phyloP scores from a whole-genome alignment of 2,329 filamentous ascomycete genomes.

The Beauveria medogensis region DNA sequence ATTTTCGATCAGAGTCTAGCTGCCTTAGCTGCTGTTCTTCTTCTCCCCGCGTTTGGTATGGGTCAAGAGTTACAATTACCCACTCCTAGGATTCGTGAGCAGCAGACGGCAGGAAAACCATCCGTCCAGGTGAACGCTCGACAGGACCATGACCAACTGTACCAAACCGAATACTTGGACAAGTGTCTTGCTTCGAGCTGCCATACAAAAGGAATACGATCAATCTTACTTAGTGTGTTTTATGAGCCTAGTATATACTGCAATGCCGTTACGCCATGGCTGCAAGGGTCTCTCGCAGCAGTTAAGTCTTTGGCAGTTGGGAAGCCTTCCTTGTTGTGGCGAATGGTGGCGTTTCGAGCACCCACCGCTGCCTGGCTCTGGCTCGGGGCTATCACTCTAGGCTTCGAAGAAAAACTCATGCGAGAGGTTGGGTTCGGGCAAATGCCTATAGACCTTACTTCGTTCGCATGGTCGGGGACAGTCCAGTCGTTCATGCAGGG shows the following conservation, averaged over 20 bases:
- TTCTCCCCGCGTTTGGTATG: not conserved
- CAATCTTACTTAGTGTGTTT: conserved; percentile 21
- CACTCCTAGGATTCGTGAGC: not conserved
- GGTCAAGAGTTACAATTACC: not conserved
- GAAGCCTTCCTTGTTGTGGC: conserved; percentile 14
- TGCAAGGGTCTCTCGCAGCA: conserved; percentile 20
- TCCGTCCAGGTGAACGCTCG: not conserved
- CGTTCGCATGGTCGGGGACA: conserved; percentile 22
- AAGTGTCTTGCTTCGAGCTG: conserved; percentile 21
- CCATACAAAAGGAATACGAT: conserved; percentile 16
- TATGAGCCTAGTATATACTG: conserved; percentile 21
- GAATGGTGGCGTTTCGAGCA: conserved; percentile 18
- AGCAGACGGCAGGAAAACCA: not conserved
- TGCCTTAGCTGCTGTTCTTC: not conserved
- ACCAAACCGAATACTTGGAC: conserved; percentile 8
- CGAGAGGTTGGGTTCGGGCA: conserved; percentile 17
- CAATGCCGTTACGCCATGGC: conserved; percentile 22
- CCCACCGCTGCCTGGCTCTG: conserved; percentile 15
- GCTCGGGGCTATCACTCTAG: conserved; percentile 19
- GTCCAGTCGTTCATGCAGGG: conserved; percentile 21
- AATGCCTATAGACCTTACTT: conserved; percentile 20
- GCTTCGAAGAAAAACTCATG: conserved; percentile 14
- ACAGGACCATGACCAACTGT: not conserved
- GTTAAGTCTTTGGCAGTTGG: conserved; percentile 16
- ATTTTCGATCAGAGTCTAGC: not conserved